Conservation (phyloP, 129 eudicot species). For the Calendula officinalis region DNA sequence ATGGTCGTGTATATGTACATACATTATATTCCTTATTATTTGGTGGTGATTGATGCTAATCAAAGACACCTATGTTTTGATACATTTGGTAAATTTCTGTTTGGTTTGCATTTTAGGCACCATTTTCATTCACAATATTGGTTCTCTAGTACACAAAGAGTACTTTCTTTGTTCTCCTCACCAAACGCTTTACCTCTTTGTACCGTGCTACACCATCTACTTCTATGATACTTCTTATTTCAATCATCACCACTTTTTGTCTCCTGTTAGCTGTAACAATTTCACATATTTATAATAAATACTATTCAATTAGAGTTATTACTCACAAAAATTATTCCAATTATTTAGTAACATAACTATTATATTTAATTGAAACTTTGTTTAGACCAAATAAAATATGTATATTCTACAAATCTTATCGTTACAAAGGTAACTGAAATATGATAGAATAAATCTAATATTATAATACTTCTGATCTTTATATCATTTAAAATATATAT, state of each 20-base stretch:
- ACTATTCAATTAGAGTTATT: no score
- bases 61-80: slow-evolving; percentile 22
- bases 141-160: slow-evolving; percentile 4
- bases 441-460: no score
- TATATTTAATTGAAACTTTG: no score
- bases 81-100: slow-evolving; percentile 24
- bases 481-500: no score
- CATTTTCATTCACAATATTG: slow-evolving; percentile 24
- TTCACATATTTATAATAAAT: no score
- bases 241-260: slow-evolving; percentile 19
- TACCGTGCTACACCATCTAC: slow-evolving; percentile 22
- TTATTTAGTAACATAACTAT: no score
- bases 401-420: no score
- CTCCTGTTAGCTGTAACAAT: background rate
- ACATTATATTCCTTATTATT: slow-evolving; percentile 20
- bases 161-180: slow-evolving; percentile 12
- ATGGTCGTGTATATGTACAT: background rate
- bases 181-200: slow-evolving; percentile 36
- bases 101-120: slow-evolving; percentile 21
- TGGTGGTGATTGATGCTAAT: slow-evolving; percentile 21
- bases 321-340: no score
- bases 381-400: no score
- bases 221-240: slow-evolving; percentile 26
- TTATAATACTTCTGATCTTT: no score
- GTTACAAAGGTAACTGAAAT: no score